Base-by-base conservation (phyloP, 163 green algal genomes). In the Volvox carteri region DNA sequence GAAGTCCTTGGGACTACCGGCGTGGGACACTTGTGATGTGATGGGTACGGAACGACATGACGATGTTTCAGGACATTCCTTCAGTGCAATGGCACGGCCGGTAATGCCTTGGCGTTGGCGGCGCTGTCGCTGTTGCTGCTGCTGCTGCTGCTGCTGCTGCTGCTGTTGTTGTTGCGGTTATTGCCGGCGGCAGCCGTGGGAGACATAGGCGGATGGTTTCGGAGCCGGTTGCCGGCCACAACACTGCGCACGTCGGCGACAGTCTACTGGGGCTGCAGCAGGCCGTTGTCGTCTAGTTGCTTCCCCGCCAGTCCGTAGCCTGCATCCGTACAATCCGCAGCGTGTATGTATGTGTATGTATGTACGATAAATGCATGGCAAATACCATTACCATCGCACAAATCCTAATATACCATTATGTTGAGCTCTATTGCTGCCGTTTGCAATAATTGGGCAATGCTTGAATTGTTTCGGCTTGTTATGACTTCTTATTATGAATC, bases 261-360 rank as follows among this genome's bases (percentile, higher is more conserved):
- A 4, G 37, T 14, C 68, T 35, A 19, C 2, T 78, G 11, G 8
- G 37, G 68, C 68, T 8, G 28, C 72, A 48, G 9, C 76, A 84
- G 50, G 76, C 50, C 5, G 50, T 23, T 52, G 28, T 50, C 50
- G 76, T 84, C 76, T 30, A 84, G 52, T 33, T 52, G 50, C 76
- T 52, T 33, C 16, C 76, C 76, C 5, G 35, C 76, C 30, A 84
- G 76, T 23, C 76, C 76, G 76, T 84, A 84, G 19, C 50, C 76
- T 84, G 76, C 50, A n/a, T 46, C n/a, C n/a, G n/a, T n/a, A n/a
- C n/a, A n/a, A n/a, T n/a, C n/a, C n/a, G n/a, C n/a, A n/a, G n/a
- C n/a, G n/a, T n/a, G n/a, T n/a, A n/a, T n/a, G n/a, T n/a, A n/a
- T n/a, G n/a, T n/a, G n/a, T n/a, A n/a, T n/a, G n/a, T n/a, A n/a